phyloP scores from a whole-genome alignment of 2,329 filamentous ascomycete species.

The Hymenoscyphus salicellus region DNA sequence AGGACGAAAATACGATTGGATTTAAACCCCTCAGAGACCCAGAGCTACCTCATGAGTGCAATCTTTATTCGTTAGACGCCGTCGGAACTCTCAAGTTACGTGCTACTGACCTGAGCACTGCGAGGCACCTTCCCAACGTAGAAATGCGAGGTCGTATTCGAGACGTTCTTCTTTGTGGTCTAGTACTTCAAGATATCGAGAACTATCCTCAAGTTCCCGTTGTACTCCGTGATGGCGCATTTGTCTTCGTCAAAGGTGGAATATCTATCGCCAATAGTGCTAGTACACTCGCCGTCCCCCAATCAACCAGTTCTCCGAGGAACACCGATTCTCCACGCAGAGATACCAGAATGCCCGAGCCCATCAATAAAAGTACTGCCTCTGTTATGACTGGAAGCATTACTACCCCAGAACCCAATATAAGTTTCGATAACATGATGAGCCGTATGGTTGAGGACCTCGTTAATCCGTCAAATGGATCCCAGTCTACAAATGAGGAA shows the following conservation, averaged over 20 bases:
- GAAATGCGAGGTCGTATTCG: conserved; percentile 67
- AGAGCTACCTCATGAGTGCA: conserved; percentile 48
- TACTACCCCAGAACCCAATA: conserved; percentile 25
- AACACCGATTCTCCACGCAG: neutral
- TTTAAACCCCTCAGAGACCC: conserved; percentile 57
- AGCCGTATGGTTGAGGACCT: conserved; percentile 58
- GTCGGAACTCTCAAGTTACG: conserved; percentile 44
- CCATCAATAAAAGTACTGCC: neutral
- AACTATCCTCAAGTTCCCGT: conserved; percentile 39
- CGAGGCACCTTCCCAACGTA: conserved; percentile 54
- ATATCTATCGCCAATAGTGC: conserved; percentile 44
- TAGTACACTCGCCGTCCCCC: conserved; percentile 36
- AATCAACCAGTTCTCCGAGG: neutral
- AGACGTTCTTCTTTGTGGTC: conserved; percentile 60
- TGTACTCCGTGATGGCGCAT: conserved; percentile 40
- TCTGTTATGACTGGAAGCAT: conserved; percentile 15
- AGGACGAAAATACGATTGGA: conserved; percentile 64
- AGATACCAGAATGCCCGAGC: conserved; percentile 1
- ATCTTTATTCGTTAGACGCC: conserved; percentile 43
- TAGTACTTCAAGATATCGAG: conserved; percentile 53
- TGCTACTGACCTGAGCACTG: conserved; percentile 45
- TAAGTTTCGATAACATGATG: conserved; percentile 46
- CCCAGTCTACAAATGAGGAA: conserved; percentile 41
- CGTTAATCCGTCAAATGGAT: conserved; percentile 39
- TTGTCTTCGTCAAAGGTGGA: conserved; percentile 52